Evolutionary conservation across 2,329 filamentous ascomycete genomes (phyloP).

Genomic region (Clarireedia paspali): DNA sequence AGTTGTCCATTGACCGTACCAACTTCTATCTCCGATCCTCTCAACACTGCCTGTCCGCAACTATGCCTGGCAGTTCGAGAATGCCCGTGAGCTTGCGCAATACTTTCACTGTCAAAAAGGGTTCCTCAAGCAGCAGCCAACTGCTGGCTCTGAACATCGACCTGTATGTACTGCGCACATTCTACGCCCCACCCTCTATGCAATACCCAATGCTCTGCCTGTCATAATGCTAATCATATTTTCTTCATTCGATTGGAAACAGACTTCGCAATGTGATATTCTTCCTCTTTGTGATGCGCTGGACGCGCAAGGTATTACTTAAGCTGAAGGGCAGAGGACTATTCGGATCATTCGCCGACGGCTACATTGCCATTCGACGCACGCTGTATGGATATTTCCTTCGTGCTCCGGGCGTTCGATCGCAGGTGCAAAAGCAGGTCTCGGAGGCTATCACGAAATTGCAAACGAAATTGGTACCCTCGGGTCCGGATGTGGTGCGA

Average conservation of each 20-base stretch:
- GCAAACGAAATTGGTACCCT: conserved; percentile 74
- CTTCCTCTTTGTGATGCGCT: conserved; percentile 77
- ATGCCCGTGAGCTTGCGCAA: conserved; percentile 66
- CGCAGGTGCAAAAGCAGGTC: conserved; percentile 78
- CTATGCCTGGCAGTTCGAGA: conserved; percentile 59
- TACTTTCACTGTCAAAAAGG: conserved; percentile 54
- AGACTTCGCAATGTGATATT: conserved; percentile 85
- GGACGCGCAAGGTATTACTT: conserved; percentile 71
- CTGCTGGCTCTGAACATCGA: conserved; percentile 58
- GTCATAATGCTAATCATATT: not conserved
- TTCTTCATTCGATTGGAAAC: not conserved
- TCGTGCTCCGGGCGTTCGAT: conserved; percentile 75
- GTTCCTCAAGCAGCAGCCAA: conserved; percentile 43
- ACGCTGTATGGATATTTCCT: conserved; percentile 81
- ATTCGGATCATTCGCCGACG: conserved; percentile 66
- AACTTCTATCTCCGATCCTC: not conserved
- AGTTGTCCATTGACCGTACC: not conserved
- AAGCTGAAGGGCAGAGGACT: conserved; percentile 85
- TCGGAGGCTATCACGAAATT: conserved; percentile 72
- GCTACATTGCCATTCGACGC: conserved; percentile 65
- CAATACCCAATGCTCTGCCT: not conserved
- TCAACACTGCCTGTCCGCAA: not conserved
- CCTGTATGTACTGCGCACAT: conserved; percentile 43
- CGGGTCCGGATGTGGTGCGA: conserved; percentile 60
- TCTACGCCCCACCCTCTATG: conserved; percentile 2